phyloP scores from a whole-genome alignment of 306 rosid genomes.

The Prunus persica region DNA sequence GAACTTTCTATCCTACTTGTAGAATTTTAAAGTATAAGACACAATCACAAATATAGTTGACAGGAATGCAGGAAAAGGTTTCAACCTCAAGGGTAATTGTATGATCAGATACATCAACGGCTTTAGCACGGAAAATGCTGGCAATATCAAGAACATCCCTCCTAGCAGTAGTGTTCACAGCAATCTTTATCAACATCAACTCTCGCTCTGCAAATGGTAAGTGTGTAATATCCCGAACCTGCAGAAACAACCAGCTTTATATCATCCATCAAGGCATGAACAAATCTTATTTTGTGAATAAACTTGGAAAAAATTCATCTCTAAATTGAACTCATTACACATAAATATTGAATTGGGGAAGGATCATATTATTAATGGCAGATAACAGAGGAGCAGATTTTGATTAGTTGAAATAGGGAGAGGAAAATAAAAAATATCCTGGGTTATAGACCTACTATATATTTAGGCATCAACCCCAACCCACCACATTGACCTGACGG shows the following conservation, averaged over 20 bases:
- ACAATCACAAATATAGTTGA: slow-evolving; percentile 1
- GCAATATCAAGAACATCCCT: slow-evolving; percentile 63
- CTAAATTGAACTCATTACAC: not conserved
- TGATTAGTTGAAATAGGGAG: not conserved
- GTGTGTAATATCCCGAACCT: slow-evolving; percentile 51
- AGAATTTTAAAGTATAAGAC: slow-evolving; percentile 4
- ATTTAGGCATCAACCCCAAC: not conserved
- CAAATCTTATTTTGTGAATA: not conserved
- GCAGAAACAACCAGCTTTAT: slow-evolving; percentile 19
- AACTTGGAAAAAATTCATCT: not conserved
- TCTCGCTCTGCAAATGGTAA: slow-evolving; percentile 58
- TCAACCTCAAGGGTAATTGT: slow-evolving; percentile 58
- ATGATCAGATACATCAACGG: slow-evolving; percentile 62
- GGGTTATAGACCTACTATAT: not conserved
- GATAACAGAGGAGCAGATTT: not conserved
- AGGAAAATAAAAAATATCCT: not conserved
- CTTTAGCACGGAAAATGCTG: slow-evolving; percentile 56
- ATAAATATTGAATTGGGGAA: not conserved
- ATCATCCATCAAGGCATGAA: slow-evolving; percentile 5
- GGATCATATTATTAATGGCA: not conserved
- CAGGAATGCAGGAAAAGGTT: slow-evolving; percentile 2
- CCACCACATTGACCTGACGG: not conserved
- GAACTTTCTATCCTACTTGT: not conserved
- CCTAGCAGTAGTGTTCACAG: slow-evolving; percentile 50
- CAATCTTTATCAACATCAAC: slow-evolving; percentile 54